Conservation (phyloP, 495 filamentous ascomycete genomes). For the Penicillium coffeae region DNA sequence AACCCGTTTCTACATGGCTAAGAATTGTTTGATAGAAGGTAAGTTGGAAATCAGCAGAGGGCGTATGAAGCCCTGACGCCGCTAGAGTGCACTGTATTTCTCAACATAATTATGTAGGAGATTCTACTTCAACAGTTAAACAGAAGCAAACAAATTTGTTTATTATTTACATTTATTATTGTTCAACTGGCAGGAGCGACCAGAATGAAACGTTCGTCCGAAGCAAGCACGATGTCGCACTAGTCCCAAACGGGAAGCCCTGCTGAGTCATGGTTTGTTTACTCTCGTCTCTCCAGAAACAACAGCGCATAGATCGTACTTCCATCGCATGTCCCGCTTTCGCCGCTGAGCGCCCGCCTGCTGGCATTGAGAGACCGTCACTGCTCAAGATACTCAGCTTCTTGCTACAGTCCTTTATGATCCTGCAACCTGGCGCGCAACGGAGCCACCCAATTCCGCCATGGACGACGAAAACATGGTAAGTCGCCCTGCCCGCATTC, state of each 20-base stretch:
- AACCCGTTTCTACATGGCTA: too few species aligned
- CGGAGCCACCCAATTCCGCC: constrained; percentile 5
- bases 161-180: too few species aligned
- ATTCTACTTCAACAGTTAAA: too few species aligned
- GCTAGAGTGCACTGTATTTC: too few species aligned
- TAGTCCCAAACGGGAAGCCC: constrained; percentile 10
- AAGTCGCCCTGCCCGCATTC: constrained; percentile 9
- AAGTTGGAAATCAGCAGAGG: too few species aligned
- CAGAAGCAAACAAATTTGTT: too few species aligned
- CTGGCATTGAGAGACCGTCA: constrained; percentile 15
- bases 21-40: too few species aligned
- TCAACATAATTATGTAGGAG: too few species aligned
- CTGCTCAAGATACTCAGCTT: constrained; percentile 22
- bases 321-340: constrained; percentile 1
- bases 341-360: not conserved
- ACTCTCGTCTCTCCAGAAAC: constrained; percentile 41
- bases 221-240: not conserved
- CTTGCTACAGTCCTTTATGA: constrained; percentile 25
- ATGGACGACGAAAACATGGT: constrained; percentile 42
- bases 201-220: too few species aligned
- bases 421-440: constrained; percentile 25
- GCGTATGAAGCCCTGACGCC: too few species aligned
- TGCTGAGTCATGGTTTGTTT: constrained; percentile 41
- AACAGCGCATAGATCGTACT: constrained; percentile 10
- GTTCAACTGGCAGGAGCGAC: too few species aligned